Evolutionary conservation across 2,329 filamentous ascomycete species (phyloP), one percentile per base, ranked within the genome.

Genomic region (Knufia petricola): DNA sequence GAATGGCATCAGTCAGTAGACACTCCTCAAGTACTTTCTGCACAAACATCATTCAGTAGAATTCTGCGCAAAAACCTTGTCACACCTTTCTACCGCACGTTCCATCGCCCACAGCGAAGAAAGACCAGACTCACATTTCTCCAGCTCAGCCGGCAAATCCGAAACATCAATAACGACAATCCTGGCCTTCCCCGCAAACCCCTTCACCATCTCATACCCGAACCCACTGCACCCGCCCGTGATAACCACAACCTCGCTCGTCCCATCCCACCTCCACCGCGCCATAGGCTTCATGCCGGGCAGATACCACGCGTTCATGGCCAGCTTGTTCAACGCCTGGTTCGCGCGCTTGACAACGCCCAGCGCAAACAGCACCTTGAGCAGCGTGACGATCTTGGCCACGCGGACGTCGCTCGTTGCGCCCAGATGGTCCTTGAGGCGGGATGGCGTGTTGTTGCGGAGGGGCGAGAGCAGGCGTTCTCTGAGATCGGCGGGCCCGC

Each of bases 211-310:
- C 31, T 75, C 67, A 17, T 75, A 77, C 12, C 85, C 85, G 59
- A 90, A 87, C 0, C 85, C 85, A 49, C 78, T 78, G 36, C 81
- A 79, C 6, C 85, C 85, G 6, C 86, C 85, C 0, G 85, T 53
- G 49, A 58, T 50, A 21, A 59, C 15, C 20, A 59, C 53, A 17
- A 52, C 48, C 39, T 59, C 57, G 8, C 73, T 74, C 55, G 66
- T 58, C 39, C 64, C 65, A 31, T 58, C 56, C 51, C 55, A 59
- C n/a, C 49, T 44, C 56, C 56, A 58, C 15, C 50, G 43, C 17
- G 17, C 50, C 2, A 53, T 53, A 64, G 66, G 19, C 55, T 56
- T 39, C 56, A 49, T 39, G 4, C 41, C 41, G 2, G 41, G 41
- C 54, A 62, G 43, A 73, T 76, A 60, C 76, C 56, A 55, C 21